Base-by-base conservation (phyloP, 768 basidiomycete species). In the Boletus rufocinnamomeus region DNA sequence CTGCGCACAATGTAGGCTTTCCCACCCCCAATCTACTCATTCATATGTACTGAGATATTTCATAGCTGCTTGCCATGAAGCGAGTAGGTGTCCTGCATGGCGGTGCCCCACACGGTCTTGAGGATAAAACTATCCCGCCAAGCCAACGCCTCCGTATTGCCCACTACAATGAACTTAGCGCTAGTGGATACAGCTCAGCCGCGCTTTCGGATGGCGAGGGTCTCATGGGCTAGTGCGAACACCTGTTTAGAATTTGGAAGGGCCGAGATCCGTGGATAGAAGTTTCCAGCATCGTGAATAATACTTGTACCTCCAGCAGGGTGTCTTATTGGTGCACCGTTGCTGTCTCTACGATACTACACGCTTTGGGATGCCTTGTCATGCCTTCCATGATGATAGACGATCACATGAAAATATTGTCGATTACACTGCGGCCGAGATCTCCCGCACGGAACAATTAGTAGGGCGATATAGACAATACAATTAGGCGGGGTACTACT, bases 1-100 rank as follows among this genome's bases (percentile, higher is more conserved):
- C 91, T 46, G 90, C 92, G 7, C 90, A 93, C 72, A 93, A 93
- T 67, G 86, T 88, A 67, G 38, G 86, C 74, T 2, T 37, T 50
- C 6, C 1, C 25, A 4, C 1, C 5, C 9, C 9, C 1, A 6
- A 2, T 34, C 6, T 0, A 19, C 3, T 52, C 19, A 3, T 38
- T 60, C 23, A 14, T 23, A 3, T 45, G 37, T 59, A 8, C 43
- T 65, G 28, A 71, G n/a, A 23, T n/a, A 2, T 5, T 38, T 43
- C 10, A 23, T 48, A 65, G 67, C 23, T 71, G 19, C 70, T 73
- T 19, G 72, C 72, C 4, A 84, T 81, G 83, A 84, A 83, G 74
- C 80, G 83, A 49, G 83, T 84, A 17, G 83, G 83, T 59, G 75
- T 82, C 45, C 66, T 84, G 51, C 79, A 77, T 32, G 83, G 81